Conservation (phyloP, 2,329 filamentous ascomycete species). For the Trichothecium sympodiale region DNA sequence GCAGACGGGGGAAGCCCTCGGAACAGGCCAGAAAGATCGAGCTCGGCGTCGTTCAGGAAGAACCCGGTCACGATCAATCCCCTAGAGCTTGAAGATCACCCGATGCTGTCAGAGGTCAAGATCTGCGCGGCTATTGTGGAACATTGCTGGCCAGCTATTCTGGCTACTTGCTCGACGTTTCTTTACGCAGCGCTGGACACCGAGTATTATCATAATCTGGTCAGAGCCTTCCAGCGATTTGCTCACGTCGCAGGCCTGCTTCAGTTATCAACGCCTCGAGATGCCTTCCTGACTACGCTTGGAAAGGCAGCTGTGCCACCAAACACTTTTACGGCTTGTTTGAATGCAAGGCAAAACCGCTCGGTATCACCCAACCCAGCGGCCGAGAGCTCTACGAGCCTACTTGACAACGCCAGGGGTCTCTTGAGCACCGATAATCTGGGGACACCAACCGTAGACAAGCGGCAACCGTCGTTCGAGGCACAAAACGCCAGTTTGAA, state of each 20-base stretch:
- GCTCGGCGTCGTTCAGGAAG: conserved; percentile 58
- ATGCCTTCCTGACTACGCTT: conserved; percentile 88
- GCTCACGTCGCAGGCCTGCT: conserved; percentile 88
- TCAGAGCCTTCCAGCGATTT: conserved; percentile 89
- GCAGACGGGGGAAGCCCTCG: conserved; percentile 12
- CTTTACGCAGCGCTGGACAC: conserved; percentile 84
- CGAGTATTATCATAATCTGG: conserved; percentile 85
- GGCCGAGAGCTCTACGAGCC: conserved; percentile 38
- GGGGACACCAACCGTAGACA: conserved; percentile 20
- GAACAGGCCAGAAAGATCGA: conserved; percentile 24
- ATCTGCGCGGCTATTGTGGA: conserved; percentile 76
- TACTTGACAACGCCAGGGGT: conserved; percentile 61
- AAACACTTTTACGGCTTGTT: conserved; percentile 55
- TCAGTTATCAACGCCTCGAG: conserved; percentile 72
- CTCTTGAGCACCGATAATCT: conserved; percentile 65
- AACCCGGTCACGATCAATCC: conserved; percentile 79
- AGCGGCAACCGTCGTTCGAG: conserved; percentile 44
- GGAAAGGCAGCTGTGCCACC: conserved; percentile 88
- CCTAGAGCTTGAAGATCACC: conserved; percentile 61
- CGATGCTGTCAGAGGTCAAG: conserved; percentile 59
- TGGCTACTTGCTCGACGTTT: conserved; percentile 93
- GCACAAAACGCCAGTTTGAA: conserved; percentile 49
- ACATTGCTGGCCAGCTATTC: conserved; percentile 87
- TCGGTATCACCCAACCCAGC: conserved; percentile 32
- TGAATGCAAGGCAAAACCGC: conserved; percentile 35